Conservation (phyloP, 2,329 filamentous ascomycete genomes). For the Trichoderma harzianum region DNA sequence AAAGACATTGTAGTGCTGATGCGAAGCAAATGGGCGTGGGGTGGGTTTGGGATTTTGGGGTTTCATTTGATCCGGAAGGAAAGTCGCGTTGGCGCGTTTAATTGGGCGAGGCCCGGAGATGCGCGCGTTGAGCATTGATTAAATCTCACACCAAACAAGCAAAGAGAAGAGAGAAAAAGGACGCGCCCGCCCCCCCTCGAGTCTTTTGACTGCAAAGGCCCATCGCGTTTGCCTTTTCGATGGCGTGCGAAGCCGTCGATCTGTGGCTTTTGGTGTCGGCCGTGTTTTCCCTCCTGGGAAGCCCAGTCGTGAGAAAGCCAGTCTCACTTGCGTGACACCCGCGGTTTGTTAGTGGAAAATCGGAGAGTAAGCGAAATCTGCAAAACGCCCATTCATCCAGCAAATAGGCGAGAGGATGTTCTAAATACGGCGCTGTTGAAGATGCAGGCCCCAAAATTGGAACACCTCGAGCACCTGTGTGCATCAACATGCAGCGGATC, state of each 20-base stretch:
- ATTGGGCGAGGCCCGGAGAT: conserved; percentile 9
- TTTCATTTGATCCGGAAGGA: conserved; percentile 2
- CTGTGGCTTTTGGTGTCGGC: conserved; percentile 7
- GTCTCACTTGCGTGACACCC: conserved; percentile 3
- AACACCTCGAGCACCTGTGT: background rate
- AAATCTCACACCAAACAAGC: conserved; percentile 2
- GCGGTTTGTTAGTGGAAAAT: background rate
- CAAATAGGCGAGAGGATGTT: background rate
- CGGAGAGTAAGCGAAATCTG: background rate
- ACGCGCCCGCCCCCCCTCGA: background rate
- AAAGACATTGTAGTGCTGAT: conserved; percentile 1
- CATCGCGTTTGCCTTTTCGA: background rate
- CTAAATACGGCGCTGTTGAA: background rate
- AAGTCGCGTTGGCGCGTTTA: conserved; percentile 16
- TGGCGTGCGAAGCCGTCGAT: conserved; percentile 6
- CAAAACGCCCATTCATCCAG: background rate
- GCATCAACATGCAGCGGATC: background rate
- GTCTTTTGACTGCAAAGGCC: background rate
- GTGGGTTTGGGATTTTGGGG: background rate
- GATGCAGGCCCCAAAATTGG: background rate
- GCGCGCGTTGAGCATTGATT: conserved; percentile 15
- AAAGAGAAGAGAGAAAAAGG: background rate
- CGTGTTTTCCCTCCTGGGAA: conserved; percentile 1
- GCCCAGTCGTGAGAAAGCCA: background rate
- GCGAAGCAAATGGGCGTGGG: background rate